phyloP scores from a whole-genome alignment of 192 early-diverging fungal genomes.

The Geosiphon pyriformis region DNA sequence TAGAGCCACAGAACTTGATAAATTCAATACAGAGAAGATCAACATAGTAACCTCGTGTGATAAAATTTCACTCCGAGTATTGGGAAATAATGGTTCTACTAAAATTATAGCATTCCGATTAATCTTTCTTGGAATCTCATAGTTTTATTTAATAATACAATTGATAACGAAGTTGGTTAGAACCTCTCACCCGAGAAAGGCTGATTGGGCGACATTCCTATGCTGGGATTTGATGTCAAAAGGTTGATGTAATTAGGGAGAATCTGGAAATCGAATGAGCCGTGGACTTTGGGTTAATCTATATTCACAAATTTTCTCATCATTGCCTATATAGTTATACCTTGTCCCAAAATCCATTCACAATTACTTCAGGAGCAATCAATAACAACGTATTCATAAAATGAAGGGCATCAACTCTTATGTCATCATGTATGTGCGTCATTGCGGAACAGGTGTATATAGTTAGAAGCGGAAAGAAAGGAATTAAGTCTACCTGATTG shows the following conservation, averaged over 20 bases:
- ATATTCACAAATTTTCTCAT: slow-evolving; percentile 31
- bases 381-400: slow-evolving; percentile 72
- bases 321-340: slow-evolving; percentile 33
- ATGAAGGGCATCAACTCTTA: slow-evolving; percentile 73
- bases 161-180: too few relatives aligned
- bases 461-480: slow-evolving; percentile 73
- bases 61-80: too few relatives aligned
- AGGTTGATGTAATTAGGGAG: slow-evolving; percentile 60
- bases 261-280: slow-evolving; percentile 34
- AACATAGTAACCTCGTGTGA: too few relatives aligned
- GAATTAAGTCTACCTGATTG: slow-evolving; percentile 53
- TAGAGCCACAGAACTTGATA: too few relatives aligned
- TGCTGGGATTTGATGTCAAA: slow-evolving; percentile 49
- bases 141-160: too few relatives aligned
- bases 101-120: too few relatives aligned
- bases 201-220: neutral
- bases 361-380: slow-evolving; percentile 55
- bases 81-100: too few relatives aligned
- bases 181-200: neutral
- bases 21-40: too few relatives aligned
- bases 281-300: neutral
- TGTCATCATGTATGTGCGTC: slow-evolving; percentile 85
- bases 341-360: slow-evolving; percentile 60
- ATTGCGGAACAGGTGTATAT: slow-evolving; percentile 81
- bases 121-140: too few relatives aligned